Base-by-base conservation (phyloP, 768 basidiomycete species). In the Psilocybe subaeruginosa region DNA sequence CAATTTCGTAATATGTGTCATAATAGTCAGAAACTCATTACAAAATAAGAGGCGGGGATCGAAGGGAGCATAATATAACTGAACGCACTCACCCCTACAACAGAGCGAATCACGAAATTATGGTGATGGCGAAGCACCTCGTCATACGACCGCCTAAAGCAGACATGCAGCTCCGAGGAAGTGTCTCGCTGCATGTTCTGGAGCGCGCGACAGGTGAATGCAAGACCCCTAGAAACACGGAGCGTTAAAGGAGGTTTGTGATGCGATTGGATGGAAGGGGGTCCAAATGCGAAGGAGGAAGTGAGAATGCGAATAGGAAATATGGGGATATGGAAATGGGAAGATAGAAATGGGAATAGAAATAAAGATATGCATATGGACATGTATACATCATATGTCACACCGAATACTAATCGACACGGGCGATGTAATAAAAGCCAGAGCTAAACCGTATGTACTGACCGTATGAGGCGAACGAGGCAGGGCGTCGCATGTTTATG, bases 131-230 rank as follows among this genome's bases (percentile, higher is more conserved):
- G 76, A 52, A 92, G 78, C 16, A 90, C 85, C 56, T 80, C 78
- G 63, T 92, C 89, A 70, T 90, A 92, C 3, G 90, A 82, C 43
- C 83, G 78, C 72, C 81, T 84, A 78, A 92, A 92, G 72, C 90
- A 91, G 60, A 82, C 77, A 65, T 87, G 82, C 48, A 91, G 75
- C 63, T 89, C 87, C 1, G 80, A 68, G 19, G 67, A 68, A 16
- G 72, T 73, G 66, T 91, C 85, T 4, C 71, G 72, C 64, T 88
- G 89, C 79, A 86, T 84, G 66, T 86, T 79, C 70, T 86, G 83
- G 41, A 92, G 78, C 11, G 90, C 90, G 63, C 80, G 79, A 71
- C 85, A 89, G 2, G 87, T 86, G 66, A 92, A 88, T 49, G 82
- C 76, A 51, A 91, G 80, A 14, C 90, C 90, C 43, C 90, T 91